Evolutionary conservation across 306 rosid genomes (phyloP).

Genomic region (Herpetospermum pedunculosum): DNA sequence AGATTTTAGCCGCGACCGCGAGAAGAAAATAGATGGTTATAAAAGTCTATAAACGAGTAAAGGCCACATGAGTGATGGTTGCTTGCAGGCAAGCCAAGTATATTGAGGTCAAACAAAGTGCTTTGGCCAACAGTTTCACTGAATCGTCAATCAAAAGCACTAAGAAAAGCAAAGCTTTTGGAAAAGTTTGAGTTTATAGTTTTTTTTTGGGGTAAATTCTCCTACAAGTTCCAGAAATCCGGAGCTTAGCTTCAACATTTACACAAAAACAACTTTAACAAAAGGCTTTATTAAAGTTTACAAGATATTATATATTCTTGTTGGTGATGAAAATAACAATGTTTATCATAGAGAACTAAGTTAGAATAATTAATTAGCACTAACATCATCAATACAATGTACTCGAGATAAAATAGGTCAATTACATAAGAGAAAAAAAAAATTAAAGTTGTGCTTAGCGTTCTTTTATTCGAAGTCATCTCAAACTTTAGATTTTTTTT

Average conservation of each 20-base stretch:
- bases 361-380: no score
- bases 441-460: no score
- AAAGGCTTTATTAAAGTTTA: background rate
- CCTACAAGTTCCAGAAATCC: background rate
- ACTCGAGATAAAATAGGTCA: no score
- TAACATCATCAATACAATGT: no score
- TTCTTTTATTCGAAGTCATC: no score
- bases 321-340: background rate
- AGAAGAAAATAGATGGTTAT: background rate
- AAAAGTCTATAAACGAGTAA: background rate
- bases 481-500: no score
- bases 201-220: background rate
- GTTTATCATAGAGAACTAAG: no score
- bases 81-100: background rate
- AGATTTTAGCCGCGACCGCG: no score
- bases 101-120: background rate
- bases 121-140: background rate
- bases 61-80: background rate
- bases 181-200: background rate
- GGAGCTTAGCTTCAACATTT: background rate
- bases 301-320: background rate
- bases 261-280: background rate
- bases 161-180: background rate
- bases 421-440: no score
- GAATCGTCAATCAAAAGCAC: background rate